These are phyloP conservation scores for Tirmania nivea DNA, from an alignment of 495 filamentous ascomycete species.

Conservation along the genomic window DNA sequence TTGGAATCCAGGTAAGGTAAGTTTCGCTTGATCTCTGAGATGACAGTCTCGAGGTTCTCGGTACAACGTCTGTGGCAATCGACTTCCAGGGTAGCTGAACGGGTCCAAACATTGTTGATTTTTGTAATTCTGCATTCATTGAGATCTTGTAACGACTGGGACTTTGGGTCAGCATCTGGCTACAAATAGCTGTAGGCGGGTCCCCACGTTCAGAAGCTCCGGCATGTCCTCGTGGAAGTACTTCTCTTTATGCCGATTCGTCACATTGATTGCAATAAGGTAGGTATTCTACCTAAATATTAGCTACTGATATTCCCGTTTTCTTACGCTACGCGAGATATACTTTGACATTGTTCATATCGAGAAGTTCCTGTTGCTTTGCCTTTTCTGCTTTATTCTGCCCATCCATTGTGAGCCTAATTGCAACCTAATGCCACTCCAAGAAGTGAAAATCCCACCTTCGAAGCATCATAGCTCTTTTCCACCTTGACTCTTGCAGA, in stretches of 20 bases:
- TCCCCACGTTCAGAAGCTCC: constrained; percentile 61
- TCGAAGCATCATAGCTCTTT: constrained; percentile 62
- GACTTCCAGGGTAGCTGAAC: constrained; percentile 57
- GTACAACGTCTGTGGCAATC: constrained; percentile 46
- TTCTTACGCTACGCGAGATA: not conserved
- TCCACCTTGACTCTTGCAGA: constrained; percentile 85
- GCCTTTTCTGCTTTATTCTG: constrained; percentile 57
- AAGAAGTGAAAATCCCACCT: constrained; percentile 13
- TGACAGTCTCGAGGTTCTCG: constrained; percentile 44
- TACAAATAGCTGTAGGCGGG: not conserved
- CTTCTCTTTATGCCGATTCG: constrained; percentile 87
- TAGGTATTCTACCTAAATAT: constrained; percentile 55
- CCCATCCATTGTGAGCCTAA: not conserved
- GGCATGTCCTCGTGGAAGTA: constrained; percentile 96
- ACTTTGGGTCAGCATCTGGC: too few species aligned
- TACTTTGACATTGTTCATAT: constrained; percentile 89
- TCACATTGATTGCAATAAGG: constrained; percentile 79
- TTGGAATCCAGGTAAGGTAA: constrained; percentile 72
- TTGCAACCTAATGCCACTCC: too few species aligned
- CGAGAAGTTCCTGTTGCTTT: constrained; percentile 70
- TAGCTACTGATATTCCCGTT: not conserved
- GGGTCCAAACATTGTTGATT: constrained; percentile 67
- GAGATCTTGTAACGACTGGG: constrained; percentile 59
- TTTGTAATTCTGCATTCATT: constrained; percentile 67
- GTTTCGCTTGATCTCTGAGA: constrained; percentile 71